Percentiles rank a stretch among this genome's conserved stretches.
Conservation (phyloP, 2,329 filamentous ascomycete species). For the Epichloe uncinata region DNA sequence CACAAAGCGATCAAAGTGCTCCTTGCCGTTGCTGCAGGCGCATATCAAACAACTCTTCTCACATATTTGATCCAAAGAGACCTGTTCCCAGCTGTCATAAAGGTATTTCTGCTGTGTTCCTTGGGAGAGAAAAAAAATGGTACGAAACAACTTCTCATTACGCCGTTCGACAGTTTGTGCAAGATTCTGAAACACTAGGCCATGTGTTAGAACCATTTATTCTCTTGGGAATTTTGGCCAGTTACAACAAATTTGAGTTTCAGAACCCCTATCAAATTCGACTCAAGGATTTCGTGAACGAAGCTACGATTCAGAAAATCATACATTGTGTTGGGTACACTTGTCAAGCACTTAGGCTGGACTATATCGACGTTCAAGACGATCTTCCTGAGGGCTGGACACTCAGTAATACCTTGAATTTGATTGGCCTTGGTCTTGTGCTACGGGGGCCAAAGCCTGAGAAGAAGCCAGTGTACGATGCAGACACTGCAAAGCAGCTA, state of each 20-base stretch:
- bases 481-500: conserved; percentile 68
- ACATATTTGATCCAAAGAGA: conserved; percentile 94
- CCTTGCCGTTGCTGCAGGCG: conserved; percentile 77
- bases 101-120: conserved; percentile 38
- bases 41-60: conserved; percentile 85
- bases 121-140: background rate
- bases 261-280: conserved; percentile 91
- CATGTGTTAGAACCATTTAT: conserved; percentile 63
- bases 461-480: conserved; percentile 46
- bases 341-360: conserved; percentile 53
- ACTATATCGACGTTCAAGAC: conserved; percentile 77
- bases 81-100: conserved; percentile 88
- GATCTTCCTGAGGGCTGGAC: conserved; percentile 87
- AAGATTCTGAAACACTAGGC: conserved; percentile 56
- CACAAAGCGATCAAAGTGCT: conserved; percentile 70
- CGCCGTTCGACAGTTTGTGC: conserved; percentile 48
- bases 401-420: conserved; percentile 63
- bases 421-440: conserved; percentile 72
- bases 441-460: conserved; percentile 53
- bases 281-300: conserved; percentile 91
- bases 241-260: conserved; percentile 99
- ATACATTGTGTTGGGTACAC: conserved; percentile 62
- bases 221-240: conserved; percentile 74
- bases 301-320: conserved; percentile 71
- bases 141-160: conserved; percentile 2